These are phyloP conservation scores for Entomophthora muscae DNA, from an alignment of 371 early-diverging fungal genomes.

Conservation along the genomic window DNA sequence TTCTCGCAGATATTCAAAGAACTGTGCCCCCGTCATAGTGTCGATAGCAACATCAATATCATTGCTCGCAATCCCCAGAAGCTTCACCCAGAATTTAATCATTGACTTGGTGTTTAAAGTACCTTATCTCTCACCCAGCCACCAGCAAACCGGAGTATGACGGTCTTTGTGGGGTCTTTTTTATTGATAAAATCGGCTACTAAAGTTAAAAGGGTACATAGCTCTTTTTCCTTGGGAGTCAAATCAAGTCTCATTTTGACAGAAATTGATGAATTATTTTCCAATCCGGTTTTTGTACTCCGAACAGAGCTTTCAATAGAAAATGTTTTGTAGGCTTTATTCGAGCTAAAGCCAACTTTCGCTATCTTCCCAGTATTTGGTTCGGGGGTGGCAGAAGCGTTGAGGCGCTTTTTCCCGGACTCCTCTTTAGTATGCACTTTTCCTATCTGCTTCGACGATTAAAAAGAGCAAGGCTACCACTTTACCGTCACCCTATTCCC, in stretches of 20 bases:
- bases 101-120: slow-evolving; percentile 10
- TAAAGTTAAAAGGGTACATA: slow-evolving; percentile 37
- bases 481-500: no score
- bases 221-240: slow-evolving; percentile 29
- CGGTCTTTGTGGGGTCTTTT: slow-evolving; percentile 25
- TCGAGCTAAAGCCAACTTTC: no score
- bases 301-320: no score
- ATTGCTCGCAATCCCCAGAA: slow-evolving; percentile 71
- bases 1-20: slow-evolving; percentile 61
- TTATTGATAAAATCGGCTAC: slow-evolving; percentile 33
- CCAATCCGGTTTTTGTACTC: no score
- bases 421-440: no score
- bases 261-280: no score
- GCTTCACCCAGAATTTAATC: slow-evolving; percentile 19
- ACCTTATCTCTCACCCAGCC: slow-evolving; percentile 99
- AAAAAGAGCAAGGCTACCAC: no score
- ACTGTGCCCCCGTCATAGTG: slow-evolving; percentile 86
- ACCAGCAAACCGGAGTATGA: slow-evolving; percentile 81
- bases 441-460: no score
- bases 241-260: slow-evolving; percentile 17
- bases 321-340: no score
- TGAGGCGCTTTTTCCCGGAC: no score
- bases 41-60: slow-evolving; percentile 97
- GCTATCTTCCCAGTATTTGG: no score
- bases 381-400: no score